These are phyloP conservation scores for Harringtonia aguacate DNA, from an alignment of 2,329 filamentous ascomycete genomes.

Conservation along the genomic window DNA sequence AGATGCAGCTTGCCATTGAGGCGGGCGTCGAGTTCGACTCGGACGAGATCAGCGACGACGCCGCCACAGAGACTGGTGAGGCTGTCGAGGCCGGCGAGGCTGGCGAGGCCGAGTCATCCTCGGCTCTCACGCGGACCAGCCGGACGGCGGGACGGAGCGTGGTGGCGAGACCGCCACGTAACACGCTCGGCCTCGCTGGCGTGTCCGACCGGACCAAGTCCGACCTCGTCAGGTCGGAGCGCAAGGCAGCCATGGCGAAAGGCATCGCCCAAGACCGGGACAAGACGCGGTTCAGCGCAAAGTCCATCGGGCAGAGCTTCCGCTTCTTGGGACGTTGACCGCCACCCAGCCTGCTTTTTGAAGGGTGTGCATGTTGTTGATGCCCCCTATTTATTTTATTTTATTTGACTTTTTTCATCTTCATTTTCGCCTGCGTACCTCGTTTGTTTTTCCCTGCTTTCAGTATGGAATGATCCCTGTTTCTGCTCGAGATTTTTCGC, in stretches of 20 bases:
- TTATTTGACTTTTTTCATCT: too few relatives aligned
- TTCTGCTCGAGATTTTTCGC: too few relatives aligned
- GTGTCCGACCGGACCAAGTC: slow-evolving; percentile 8
- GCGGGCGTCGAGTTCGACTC: neutral
- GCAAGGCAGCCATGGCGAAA: slow-evolving; percentile 4
- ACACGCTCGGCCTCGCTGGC: slow-evolving; percentile 7
- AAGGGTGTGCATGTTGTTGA: neutral
- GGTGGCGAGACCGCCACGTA: slow-evolving; percentile 6
- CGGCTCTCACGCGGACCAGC: neutral
- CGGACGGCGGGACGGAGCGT: neutral
- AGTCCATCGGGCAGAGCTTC: slow-evolving; percentile 11
- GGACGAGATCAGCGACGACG: neutral
- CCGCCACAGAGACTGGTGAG: neutral
- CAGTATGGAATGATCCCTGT: too few relatives aligned
- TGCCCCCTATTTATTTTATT: neutral
- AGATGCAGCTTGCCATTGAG: slow-evolving; percentile 11
- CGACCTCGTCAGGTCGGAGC: slow-evolving; percentile 7
- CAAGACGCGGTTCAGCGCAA: slow-evolving; percentile 8
- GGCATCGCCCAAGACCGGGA: slow-evolving; percentile 5
- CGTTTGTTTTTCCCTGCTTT: too few relatives aligned
- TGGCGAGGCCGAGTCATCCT: neutral
- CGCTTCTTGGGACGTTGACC: slow-evolving; percentile 7
- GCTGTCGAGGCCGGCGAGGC: neutral
- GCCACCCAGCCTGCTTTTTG: neutral
- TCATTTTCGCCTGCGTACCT: too few relatives aligned